Base-by-base conservation (phyloP, 1,284 basidiomycete genomes). In the Fomitopsis palustris region DNA sequence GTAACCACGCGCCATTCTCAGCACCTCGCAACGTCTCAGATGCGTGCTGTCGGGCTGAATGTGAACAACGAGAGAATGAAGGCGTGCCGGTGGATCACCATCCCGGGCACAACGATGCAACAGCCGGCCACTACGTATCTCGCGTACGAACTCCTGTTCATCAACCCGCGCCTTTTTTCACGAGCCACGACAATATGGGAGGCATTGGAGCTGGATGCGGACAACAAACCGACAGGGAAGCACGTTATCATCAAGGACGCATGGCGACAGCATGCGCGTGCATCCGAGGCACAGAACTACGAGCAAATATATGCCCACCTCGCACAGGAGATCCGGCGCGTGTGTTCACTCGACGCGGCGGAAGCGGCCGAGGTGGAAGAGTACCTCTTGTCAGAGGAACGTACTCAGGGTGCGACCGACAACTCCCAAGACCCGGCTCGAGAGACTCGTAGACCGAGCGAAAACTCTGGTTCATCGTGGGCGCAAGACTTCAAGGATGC, bases 191-290 rank as follows among this genome's bases (percentile, higher is more conserved):
- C 60, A 12, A 58, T 61, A 10, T 63, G 62, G 62, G 31, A 42
- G 9, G 53, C 53, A 4, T 21, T 62, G 31, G 47, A 57, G 57
- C 37, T 37, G 53, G 41, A 45, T 29, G 7, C 12, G 41, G 19
- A 43, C 21, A 21, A 23, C 27, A 25, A 61, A 16, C 38, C 51
- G 33, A 4, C 25, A 41, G 19, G 54, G 23, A 8, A 27, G 39
- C 19, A 12, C 23, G 41, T 38, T 23, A 57, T 60, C 41, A 19
- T 65, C 49, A 65, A 65, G 55, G 64, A 65, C 3, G 41, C 59
- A 1, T 62, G 62, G 62, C 61, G 58, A 0, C 59, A 56, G 33
- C 16, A 57, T 4, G 42, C 53, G 0, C 58, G 61, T 0, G 45
- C 8, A 1, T 43, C 61, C 0, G 62, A 61, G 51, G 27, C 31